These are phyloP conservation scores for Triangularia setosa DNA, from an alignment of 2,329 filamentous ascomycete species.

Conservation along the genomic window DNA sequence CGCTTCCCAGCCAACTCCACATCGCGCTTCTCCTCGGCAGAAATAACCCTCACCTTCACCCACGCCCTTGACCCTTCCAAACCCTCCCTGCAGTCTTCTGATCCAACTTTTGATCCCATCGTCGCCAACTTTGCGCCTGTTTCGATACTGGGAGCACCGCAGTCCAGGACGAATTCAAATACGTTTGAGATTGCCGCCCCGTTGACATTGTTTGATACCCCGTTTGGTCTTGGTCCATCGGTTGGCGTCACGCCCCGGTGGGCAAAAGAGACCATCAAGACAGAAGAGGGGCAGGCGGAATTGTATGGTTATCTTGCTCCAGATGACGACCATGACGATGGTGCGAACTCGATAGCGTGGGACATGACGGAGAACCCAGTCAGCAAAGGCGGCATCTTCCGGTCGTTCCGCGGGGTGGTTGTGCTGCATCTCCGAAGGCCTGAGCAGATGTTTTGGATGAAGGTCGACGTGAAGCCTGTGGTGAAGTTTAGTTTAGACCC, in stretches of 20 bases:
- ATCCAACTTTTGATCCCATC: neutral
- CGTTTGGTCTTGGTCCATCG: neutral
- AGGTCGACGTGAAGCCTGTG: neutral
- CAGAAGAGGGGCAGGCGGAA: neutral
- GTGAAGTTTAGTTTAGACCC: neutral
- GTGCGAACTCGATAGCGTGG: neutral
- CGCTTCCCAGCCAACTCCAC: neutral
- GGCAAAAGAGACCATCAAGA: neutral
- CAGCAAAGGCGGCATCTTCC: neutral
- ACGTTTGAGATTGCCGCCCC: neutral
- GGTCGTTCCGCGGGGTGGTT: neutral
- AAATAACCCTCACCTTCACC: neutral
- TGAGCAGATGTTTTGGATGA: neutral
- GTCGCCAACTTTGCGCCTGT: neutral
- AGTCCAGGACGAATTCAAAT: neutral
- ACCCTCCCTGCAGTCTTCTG: neutral
- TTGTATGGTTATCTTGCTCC: neutral
- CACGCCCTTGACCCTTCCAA: neutral
- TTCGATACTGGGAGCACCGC: neutral
- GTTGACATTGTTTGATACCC: neutral
- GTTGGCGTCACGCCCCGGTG: neutral
- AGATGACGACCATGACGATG: neutral
- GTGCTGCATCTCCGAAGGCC: neutral
- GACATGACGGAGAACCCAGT: neutral
- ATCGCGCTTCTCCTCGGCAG: neutral